Evolutionary conservation across 495 filamentous ascomycete genomes (phyloP).

Genomic region (Apodospora peruviana): DNA sequence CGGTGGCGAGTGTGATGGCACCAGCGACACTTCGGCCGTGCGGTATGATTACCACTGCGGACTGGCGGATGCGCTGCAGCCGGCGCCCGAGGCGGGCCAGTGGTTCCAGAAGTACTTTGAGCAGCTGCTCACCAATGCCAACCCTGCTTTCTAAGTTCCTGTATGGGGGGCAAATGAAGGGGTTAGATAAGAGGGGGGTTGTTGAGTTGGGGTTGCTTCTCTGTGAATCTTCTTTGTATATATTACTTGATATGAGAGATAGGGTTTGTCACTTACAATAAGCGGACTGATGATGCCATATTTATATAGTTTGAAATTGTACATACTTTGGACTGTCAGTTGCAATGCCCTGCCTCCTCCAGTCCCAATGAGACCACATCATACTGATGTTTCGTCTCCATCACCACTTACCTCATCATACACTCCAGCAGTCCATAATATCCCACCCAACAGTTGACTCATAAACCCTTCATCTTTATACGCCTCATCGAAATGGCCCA

Average conservation of each 20-base stretch:
- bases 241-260: no score
- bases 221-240: no score
- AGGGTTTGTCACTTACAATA: no score
- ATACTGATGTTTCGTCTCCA: no score
- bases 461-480: slow-evolving; percentile 30
- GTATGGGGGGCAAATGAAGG: no score
- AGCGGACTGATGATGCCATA: no score
- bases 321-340: no score
- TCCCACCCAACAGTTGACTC: slow-evolving; percentile 22
- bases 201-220: no score
- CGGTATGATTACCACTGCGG: slow-evolving; percentile 73
- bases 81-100: slow-evolving; percentile 69
- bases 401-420: no score
- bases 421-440: slow-evolving; percentile 34
- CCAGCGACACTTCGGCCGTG: slow-evolving; percentile 52
- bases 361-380: no score
- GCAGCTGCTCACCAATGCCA: slow-evolving; percentile 63
- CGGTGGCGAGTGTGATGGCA: slow-evolving; percentile 77
- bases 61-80: slow-evolving; percentile 51
- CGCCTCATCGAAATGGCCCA: slow-evolving; percentile 36
- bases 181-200: neutral
- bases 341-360: no score
- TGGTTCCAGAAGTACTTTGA: slow-evolving; percentile 82
- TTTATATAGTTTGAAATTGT: no score
- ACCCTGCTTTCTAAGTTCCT: slow-evolving; percentile 44